Base-by-base conservation (phyloP, 2,329 filamentous ascomycete genomes). In the Pestalotiopsis sp. region DNA sequence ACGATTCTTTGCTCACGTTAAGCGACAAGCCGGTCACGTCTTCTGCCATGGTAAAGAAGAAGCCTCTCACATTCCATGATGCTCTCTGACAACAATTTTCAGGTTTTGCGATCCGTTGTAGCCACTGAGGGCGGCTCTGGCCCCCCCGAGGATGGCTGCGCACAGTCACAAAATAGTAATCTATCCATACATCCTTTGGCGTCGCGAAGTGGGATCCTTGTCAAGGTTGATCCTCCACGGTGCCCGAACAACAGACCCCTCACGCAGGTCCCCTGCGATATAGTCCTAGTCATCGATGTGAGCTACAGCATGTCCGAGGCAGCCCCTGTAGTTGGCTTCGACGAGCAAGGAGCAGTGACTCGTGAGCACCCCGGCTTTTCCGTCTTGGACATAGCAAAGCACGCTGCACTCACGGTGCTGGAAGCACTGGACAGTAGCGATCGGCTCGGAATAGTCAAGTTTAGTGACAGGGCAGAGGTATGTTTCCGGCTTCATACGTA, bases 251-350 rank as follows among this genome's bases (percentile, higher is more conserved):
- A 72, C 2, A 25, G 62, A 1, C 56, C 71, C 0, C 70, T 79
- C 0, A 67, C 73, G 6, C 85, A 87, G 73, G 80, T 85, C 0
- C 84, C 87, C 2, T 89, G 86, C 74, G 88, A 90, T 70, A 86
- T 91, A 39, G 88, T 90, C 2, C 81, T 91, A 2, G 87, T 88
- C 17, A 89, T 91, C 67, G 89, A 91, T 73, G 82, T 90, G 14
- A 91, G 89, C 0, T 82, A 80, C 0, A 90, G 87, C 77, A 91
- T 91, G 89, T 65, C 69, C 1, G 66, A 69, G 0, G 72, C 77
- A 1, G 88, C 88, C 0, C 85, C 84, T 0, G 80, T 85, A 0
- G 85, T 87, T 0, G 73, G 73, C 11, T 74, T 74, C 3, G 71
- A 75, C 1, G 82, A 81, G 14, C 80, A 83, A 5, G 73, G 77